Conservation (phyloP, 2,329 filamentous ascomycete genomes). For the Colletotrichum acutatum region DNA sequence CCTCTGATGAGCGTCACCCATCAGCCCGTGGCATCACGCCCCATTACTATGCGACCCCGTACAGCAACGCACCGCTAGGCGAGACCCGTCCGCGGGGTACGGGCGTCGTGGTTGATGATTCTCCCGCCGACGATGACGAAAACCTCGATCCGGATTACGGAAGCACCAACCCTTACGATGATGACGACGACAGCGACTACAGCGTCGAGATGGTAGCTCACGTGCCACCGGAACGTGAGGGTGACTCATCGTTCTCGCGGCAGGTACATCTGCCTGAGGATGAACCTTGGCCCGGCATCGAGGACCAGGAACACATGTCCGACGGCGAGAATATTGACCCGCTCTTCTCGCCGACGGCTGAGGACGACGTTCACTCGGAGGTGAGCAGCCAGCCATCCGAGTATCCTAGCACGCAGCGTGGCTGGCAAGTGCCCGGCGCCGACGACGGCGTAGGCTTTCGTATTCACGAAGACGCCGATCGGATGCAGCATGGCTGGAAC, state of each 20-base stretch:
- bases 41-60: conserved; percentile 80
- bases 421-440: conserved; percentile 47
- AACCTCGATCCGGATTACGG: conserved; percentile 41
- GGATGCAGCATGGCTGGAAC: conserved; percentile 28
- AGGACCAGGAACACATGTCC: conserved; percentile 57
- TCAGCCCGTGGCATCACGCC: conserved; percentile 61
- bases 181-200: conserved; percentile 41
- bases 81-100: conserved; percentile 47
- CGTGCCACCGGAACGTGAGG: conserved; percentile 12
- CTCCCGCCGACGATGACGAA: conserved; percentile 45
- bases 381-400: conserved; percentile 65
- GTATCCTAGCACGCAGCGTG: conserved; percentile 63
- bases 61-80: conserved; percentile 69
- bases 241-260: conserved; percentile 42
- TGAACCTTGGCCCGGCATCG: conserved; percentile 67
- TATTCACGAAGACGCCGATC: conserved; percentile 53
- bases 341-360: conserved; percentile 37
- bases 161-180: conserved; percentile 44
- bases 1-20: conserved; percentile 46
- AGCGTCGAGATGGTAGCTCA: conserved; percentile 44
- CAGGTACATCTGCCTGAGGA: conserved; percentile 60
- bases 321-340: conserved; percentile 66
- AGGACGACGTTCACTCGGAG: conserved; percentile 47
- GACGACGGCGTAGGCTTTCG: conserved; percentile 44
- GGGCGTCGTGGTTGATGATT: conserved; percentile 31